A percentile compares a stretch with the other conserved stretches of the same genome.
Conservation (phyloP, 2,329 filamentous ascomycete species). For the Myriosclerotinia scirpicola region DNA sequence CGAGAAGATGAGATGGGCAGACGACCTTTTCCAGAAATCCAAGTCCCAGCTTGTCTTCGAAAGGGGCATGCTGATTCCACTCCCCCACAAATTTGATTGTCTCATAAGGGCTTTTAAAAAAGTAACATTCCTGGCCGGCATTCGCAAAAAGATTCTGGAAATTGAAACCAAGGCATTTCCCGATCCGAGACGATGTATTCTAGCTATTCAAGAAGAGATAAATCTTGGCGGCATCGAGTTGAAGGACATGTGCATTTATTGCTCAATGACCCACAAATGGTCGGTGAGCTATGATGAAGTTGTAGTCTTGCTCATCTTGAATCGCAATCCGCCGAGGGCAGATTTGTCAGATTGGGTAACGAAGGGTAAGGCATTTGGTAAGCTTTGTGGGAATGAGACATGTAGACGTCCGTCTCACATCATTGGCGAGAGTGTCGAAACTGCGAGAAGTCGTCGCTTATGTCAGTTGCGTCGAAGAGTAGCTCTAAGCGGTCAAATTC, state of each 20-base stretch:
- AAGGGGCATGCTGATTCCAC: not conserved
- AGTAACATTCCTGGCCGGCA: not conserved
- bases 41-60: not conserved
- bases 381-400: not conserved
- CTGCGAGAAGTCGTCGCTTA: no score
- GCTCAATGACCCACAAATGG: not conserved
- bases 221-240: not conserved
- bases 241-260: not conserved
- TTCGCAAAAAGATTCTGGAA: not conserved
- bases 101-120: not conserved
- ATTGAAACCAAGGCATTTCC: not conserved
- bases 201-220: no score
- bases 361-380: not conserved
- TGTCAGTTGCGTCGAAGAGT: no score
- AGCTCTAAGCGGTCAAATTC: not conserved
- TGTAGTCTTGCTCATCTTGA: not conserved
- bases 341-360: not conserved
- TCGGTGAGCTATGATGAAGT: not conserved
- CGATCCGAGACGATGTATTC: not conserved
- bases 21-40: not conserved
- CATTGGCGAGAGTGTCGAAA: not conserved
- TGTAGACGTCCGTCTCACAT: slow-evolving; percentile 11
- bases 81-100: not conserved
- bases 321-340: not conserved
- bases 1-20: not conserved